These are phyloP conservation scores for Fusarium devonianum DNA, from an alignment of 2,329 filamentous ascomycete genomes.

Conservation along the genomic window DNA sequence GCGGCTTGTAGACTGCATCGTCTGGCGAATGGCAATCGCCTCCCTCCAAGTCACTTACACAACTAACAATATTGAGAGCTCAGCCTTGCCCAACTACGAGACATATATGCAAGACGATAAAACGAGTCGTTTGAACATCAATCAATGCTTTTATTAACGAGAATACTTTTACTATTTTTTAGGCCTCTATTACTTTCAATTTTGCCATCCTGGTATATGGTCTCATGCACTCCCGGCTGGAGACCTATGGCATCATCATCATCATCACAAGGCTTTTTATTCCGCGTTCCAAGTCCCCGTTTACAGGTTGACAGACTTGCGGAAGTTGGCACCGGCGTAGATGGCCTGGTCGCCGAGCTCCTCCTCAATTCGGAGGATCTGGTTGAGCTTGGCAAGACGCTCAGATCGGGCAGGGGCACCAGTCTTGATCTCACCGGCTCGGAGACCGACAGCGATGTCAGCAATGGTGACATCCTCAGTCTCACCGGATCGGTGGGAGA, in stretches of 20 bases:
- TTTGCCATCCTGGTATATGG: conserved; percentile 39
- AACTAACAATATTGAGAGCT: too few relatives aligned
- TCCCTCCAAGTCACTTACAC: too few relatives aligned
- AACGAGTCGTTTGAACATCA: conserved; percentile 21
- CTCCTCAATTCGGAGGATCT: conserved; percentile 99
- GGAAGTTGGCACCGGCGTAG: conserved; percentile 93
- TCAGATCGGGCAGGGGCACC: conserved; percentile 95
- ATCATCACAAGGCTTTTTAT: conserved; percentile 36
- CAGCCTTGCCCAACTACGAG: too few relatives aligned
- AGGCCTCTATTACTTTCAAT: conserved; percentile 40
- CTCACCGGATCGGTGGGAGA: conserved; percentile 98
- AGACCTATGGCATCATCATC: conserved; percentile 34
- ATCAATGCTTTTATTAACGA: conserved; percentile 34
- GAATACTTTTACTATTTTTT: conserved; percentile 40
- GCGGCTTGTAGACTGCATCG: too few relatives aligned
- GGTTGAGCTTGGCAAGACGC: conserved; percentile 99
- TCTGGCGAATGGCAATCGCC: too few relatives aligned
- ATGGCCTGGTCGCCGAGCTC: conserved; percentile 92
- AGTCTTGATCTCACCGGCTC: conserved; percentile 98
- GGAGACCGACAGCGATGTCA: conserved; percentile 96
- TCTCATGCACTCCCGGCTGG: conserved; percentile 33
- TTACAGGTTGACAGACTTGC: conserved; percentile 88
- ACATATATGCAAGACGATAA: background rate
- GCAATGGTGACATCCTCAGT: conserved; percentile 99
- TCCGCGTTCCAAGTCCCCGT: conserved; percentile 29